These are phyloP conservation scores for Neoarthrinium moseri DNA, from an alignment of 2,329 filamentous ascomycete species.

Conservation along the genomic window DNA sequence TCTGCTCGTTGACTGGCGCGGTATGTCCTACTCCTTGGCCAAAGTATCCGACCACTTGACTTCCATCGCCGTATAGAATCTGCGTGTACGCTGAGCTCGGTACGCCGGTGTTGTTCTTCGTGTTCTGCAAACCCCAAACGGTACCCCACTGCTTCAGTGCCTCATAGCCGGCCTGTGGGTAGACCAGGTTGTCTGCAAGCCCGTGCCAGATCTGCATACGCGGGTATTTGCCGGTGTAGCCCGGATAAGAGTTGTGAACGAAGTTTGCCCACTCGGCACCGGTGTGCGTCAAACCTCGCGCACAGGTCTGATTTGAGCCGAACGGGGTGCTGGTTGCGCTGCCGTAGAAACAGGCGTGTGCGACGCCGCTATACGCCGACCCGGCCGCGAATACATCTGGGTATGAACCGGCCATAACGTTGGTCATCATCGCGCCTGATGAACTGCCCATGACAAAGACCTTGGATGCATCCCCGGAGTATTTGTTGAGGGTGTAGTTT, in stretches of 20 bases:
- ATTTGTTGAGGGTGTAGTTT: constrained; percentile 15
- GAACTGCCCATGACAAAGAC: constrained; percentile 15
- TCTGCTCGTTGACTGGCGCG: constrained; percentile 11
- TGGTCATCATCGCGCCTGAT: constrained; percentile 20
- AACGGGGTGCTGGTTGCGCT: constrained; percentile 15
- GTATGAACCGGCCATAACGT: constrained; percentile 17
- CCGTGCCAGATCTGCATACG: constrained; percentile 35
- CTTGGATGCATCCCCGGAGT: constrained; percentile 8
- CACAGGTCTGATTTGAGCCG: constrained; percentile 17
- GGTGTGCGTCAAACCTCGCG: constrained; percentile 15
- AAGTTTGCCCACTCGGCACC: constrained; percentile 27
- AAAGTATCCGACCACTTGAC: constrained; percentile 13
- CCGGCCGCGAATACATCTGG: constrained; percentile 20
- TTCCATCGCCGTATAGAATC: constrained; percentile 13
- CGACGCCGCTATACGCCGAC: constrained; percentile 13
- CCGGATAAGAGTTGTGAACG: constrained; percentile 32
- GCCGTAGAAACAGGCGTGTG: constrained; percentile 17
- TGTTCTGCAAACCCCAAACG: constrained; percentile 10
- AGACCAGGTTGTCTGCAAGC: constrained; percentile 28
- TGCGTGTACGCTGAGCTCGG: constrained; percentile 12
- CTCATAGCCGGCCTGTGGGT: constrained; percentile 21
- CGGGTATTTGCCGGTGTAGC: constrained; percentile 31
- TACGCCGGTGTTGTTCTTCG: constrained; percentile 10
- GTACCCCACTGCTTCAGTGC: constrained; percentile 25
- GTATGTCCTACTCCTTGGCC: constrained; percentile 13